Base-by-base conservation (phyloP, 805 yeast species). In the Saccharomycopsis javanensis region DNA sequence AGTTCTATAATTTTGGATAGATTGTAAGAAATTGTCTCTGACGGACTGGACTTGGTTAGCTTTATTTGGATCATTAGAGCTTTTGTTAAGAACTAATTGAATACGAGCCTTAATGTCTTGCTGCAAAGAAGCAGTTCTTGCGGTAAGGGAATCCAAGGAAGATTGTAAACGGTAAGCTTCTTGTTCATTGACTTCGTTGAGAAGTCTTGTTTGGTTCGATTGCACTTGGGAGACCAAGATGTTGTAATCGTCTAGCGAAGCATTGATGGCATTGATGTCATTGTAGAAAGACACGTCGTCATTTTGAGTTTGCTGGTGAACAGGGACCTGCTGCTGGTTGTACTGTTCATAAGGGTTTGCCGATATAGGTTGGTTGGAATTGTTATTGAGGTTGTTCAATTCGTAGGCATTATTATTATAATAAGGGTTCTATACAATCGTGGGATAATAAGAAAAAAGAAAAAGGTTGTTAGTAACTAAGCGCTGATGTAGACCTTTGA, bases 21-120 rank as follows among this genome's bases (percentile, higher is more conserved):
- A 79, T 62, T 83, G 82, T 78, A 91, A 81, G 70, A 94, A 94
- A 68, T 86, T 83, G 66, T 82, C 83, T 76, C 95, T 86, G 57
- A 86, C 79, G 67, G 86, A 86, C 69, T 91, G 96, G 50, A 96
- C 95, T 75, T 94, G 98, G 60, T 87, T 87, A 67, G 82, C 81
- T 71, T 88, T 89, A 65, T 94, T 86, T 51, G 81, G 73, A 73
- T 90, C 96, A 55, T 76, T 77, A 51, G 79, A 79, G 42, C 88
- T 85, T 55, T 77, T 76, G 61, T 83, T 79, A 71, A 88, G 95
- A 55, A 88, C 83, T 60, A 78, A 74, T 70, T 88, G 88, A 69
- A 94, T 85, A 66, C 88, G 79, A 60, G 76, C 71, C 72, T 88
- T 91, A 68, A 94, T 81, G 57, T 79, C 77, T 61, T 79, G 77